Conservation (phyloP, 768 basidiomycete genomes). For the Boletus rubescentipes region DNA sequence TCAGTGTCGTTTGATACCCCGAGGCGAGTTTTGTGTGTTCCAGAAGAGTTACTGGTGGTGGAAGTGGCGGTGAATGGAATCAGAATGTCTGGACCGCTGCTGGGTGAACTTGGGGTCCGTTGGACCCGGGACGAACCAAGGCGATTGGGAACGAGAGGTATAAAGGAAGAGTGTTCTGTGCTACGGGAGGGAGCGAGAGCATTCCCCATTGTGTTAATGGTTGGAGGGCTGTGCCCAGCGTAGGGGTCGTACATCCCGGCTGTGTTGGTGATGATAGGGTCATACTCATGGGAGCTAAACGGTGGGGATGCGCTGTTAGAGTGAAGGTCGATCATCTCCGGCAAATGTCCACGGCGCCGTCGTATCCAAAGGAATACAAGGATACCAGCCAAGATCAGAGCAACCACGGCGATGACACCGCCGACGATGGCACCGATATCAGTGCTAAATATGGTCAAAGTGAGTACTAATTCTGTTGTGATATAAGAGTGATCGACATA, state of each 20-base stretch:
- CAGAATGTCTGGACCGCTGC: background rate
- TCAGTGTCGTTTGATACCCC: constrained; percentile 4
- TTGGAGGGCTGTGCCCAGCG: background rate
- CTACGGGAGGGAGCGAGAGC: background rate
- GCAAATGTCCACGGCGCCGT: background rate
- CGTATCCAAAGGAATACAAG: constrained; percentile 12
- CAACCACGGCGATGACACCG: constrained; percentile 9
- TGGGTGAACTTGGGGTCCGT: background rate
- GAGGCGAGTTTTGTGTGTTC: background rate
- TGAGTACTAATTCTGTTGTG: background rate
- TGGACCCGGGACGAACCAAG: background rate
- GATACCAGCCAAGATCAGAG: constrained; percentile 4
- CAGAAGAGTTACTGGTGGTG: background rate
- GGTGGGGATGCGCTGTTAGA: background rate
- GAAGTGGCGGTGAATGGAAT: constrained; percentile 9
- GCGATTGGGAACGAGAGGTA: constrained; percentile 14
- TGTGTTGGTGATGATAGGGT: background rate
- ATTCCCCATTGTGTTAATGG: background rate
- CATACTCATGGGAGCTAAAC: background rate
- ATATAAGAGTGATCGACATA: constrained; percentile 4
- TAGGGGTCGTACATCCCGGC: background rate
- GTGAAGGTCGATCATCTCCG: constrained; percentile 9
- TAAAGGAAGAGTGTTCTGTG: background rate
- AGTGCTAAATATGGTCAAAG: background rate
- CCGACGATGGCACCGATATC: constrained; percentile 11